phyloP scores from a whole-genome alignment of 345 rosid species.

The Eucalyptus tenuipes region DNA sequence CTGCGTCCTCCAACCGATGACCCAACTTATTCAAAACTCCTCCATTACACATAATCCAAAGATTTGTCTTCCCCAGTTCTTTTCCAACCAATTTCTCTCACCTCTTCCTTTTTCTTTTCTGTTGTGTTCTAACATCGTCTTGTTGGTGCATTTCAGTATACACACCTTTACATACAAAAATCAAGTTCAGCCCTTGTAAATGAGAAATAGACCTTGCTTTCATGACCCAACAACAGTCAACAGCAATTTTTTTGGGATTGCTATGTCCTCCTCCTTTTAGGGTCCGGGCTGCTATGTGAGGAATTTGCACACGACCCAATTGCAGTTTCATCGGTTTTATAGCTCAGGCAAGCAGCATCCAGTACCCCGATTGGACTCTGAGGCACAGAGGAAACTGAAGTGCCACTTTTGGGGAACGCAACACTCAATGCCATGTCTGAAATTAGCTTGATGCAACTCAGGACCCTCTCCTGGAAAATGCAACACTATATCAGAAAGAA shows the following conservation, averaged over 20 bases:
- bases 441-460: slow-evolving; percentile 27
- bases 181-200: not conserved
- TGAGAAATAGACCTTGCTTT: not conserved
- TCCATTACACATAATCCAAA: not conserved
- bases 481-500: not conserved
- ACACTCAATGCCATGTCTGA: slow-evolving; percentile 14
- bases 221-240: not conserved
- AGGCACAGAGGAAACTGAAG: slow-evolving; percentile 23
- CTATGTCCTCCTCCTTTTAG: slow-evolving; percentile 50
- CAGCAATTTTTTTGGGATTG: slow-evolving; percentile 18
- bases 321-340: slow-evolving; percentile 32
- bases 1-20: slow-evolving; percentile 15
- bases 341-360: slow-evolving; percentile 69
- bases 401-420: slow-evolving; percentile 5
- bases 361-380: slow-evolving; percentile 62
- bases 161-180: not conserved
- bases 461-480: slow-evolving; percentile 36
- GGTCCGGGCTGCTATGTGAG: slow-evolving; percentile 17
- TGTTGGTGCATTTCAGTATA: not conserved
- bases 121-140: not conserved
- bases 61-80: not conserved
- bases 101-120: not conserved
- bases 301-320: slow-evolving; percentile 34
- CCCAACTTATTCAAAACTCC: slow-evolving; percentile 8
- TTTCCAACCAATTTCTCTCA: not conserved